These are phyloP conservation scores for Phytophthora sp. DNA, from an alignment of 352 stramenopile genomes.

Conservation along the genomic window DNA sequence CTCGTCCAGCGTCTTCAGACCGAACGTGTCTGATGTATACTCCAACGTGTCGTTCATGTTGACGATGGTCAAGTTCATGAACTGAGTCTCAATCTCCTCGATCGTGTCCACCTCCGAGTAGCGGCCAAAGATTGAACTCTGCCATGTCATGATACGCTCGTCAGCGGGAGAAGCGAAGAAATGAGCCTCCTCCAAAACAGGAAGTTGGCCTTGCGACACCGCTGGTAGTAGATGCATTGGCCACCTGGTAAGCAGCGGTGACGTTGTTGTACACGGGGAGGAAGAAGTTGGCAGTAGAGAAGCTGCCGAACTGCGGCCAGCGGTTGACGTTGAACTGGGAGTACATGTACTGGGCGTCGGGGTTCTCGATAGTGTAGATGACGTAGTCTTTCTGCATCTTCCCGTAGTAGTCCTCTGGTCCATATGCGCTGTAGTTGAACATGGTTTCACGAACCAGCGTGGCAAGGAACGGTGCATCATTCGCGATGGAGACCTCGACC, in stretches of 20 bases:
- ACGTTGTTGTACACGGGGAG: no score
- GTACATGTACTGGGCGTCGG: slow-evolving; percentile 33
- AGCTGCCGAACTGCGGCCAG: slow-evolving; percentile 34
- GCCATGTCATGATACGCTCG: slow-evolving; percentile 46
- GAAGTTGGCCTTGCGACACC: slow-evolving; percentile 44
- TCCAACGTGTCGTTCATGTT: slow-evolving; percentile 39
- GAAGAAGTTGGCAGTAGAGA: slow-evolving; percentile 35
- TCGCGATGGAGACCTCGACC: slow-evolving; percentile 21
- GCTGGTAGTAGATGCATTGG: slow-evolving; percentile 25
- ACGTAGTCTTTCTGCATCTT: slow-evolving; percentile 49
- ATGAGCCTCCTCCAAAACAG: slow-evolving; percentile 38
- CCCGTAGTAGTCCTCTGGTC: slow-evolving; percentile 27
- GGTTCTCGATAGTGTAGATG: slow-evolving; percentile 35
- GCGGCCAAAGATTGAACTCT: slow-evolving; percentile 44
- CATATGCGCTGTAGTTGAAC: slow-evolving; percentile 34
- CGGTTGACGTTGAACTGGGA: slow-evolving; percentile 39
- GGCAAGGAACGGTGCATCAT: background rate
- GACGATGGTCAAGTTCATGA: slow-evolving; percentile 38
- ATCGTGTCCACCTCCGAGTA: slow-evolving; percentile 45
- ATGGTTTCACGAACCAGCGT: slow-evolving; percentile 29
- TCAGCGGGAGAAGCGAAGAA: slow-evolving; percentile 49
- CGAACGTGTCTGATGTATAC: slow-evolving; percentile 49
- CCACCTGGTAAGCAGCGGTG: slow-evolving; percentile 1
- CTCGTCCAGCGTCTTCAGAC: slow-evolving; percentile 39
- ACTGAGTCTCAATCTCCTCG: slow-evolving; percentile 40